Evolutionary conservation across 371 early-diverging fungal genomes (phyloP).

Genomic region (Cokeromyces recurvatus): DNA sequence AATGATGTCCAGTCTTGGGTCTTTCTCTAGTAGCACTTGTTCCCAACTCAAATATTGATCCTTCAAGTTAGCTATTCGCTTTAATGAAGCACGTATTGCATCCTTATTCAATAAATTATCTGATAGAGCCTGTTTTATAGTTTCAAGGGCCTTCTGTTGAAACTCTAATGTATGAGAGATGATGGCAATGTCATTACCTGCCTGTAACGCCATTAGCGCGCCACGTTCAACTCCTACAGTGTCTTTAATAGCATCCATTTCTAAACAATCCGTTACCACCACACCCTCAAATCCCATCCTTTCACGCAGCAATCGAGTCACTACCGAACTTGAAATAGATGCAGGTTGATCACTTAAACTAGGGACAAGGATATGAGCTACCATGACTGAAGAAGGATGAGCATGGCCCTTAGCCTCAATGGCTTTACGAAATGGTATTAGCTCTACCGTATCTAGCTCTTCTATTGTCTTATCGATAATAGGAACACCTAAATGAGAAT

Average conservation of each 20-base stretch:
- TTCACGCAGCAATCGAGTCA: constrained; percentile 28
- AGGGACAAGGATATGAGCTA: constrained; percentile 44
- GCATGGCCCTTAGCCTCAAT: constrained; percentile 14
- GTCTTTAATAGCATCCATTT: constrained; percentile 49
- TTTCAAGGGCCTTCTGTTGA: constrained; percentile 28
- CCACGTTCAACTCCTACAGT: constrained; percentile 33
- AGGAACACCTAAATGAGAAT: constrained; percentile 47
- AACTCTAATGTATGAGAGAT: constrained; percentile 38
- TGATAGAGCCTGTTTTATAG: constrained; percentile 12
- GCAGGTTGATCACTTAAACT: constrained; percentile 22
- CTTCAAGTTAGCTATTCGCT: constrained; percentile 33
- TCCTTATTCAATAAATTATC: constrained; percentile 4
- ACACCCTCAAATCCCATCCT: constrained; percentile 40
- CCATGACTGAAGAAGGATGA: constrained; percentile 42
- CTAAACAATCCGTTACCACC: constrained; percentile 45
- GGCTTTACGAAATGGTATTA: constrained; percentile 34
- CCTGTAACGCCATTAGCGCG: constrained; percentile 36
- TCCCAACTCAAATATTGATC: constrained; percentile 32
- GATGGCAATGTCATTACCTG: constrained; percentile 49
- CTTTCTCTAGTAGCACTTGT: constrained; percentile 6
- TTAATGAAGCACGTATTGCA: constrained; percentile 19
- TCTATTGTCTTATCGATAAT: constrained; percentile 37
- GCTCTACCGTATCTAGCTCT: constrained; percentile 32
- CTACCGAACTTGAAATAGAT: constrained; percentile 34
- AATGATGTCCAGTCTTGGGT: constrained; percentile 5